phyloP scores from a whole-genome alignment of 1,284 basidiomycete species.

The Cerrena zonata region DNA sequence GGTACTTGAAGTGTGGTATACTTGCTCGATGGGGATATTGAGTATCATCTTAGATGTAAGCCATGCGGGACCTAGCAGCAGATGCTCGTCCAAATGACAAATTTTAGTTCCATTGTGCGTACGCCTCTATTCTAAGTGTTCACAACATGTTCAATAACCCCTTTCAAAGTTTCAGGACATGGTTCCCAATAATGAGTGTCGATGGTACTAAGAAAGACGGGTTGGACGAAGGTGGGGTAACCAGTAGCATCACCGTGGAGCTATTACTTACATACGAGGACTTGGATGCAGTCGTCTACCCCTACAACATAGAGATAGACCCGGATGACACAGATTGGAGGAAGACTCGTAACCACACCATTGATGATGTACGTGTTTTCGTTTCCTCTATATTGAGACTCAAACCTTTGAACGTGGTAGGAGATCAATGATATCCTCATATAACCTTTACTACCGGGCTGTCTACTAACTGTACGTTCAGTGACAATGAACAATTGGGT shows the following conservation, averaged over 20 bases:
- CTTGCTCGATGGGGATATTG: no score
- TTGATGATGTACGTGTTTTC: constrained; percentile 7
- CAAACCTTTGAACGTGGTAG: neutral
- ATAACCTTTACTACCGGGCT: no score
- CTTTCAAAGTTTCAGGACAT: constrained; percentile 7
- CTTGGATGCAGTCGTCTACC: constrained; percentile 6
- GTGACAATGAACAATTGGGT: constrained; percentile 2
- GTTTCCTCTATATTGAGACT: neutral
- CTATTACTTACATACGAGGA: neutral
- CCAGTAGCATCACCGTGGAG: neutral
- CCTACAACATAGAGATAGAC: constrained; percentile 4
- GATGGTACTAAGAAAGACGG: constrained; percentile 3
- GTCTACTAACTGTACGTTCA: constrained; percentile 1
- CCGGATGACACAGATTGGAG: no score
- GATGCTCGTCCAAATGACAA: no score
- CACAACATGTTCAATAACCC: no score
- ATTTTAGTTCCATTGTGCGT: no score
- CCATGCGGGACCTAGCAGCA: no score
- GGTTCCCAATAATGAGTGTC: neutral
- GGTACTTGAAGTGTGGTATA: no score
- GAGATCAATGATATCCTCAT: constrained; percentile 7
- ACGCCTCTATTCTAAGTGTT: no score
- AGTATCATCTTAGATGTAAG: no score
- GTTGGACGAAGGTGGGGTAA: constrained; percentile 2
- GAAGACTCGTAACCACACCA: constrained; percentile 1